Conservation (phyloP, 257 asterid species). For the Primulina tabacum region DNA sequence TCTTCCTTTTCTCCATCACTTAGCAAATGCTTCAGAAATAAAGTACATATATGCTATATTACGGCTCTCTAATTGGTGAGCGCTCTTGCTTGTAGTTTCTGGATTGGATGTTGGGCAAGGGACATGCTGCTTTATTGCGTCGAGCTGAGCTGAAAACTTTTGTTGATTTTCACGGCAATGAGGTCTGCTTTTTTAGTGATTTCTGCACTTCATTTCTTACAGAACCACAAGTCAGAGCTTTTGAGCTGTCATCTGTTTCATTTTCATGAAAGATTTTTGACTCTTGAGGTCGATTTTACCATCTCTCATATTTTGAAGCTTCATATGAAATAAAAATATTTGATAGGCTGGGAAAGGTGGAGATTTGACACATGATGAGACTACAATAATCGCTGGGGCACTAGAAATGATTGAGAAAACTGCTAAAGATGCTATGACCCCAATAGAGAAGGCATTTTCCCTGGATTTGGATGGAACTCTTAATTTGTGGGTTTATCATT, state of each 20-base stretch:
- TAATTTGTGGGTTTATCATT: constrained; percentile 69
- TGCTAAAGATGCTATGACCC: constrained; percentile 98
- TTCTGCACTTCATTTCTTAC: not conserved
- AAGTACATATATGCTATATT: not conserved
- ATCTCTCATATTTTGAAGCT: constrained; percentile 5
- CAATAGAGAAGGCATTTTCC: constrained; percentile 92
- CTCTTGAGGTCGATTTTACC: constrained; percentile 2
- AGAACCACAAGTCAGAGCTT: not conserved
- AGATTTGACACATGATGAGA: constrained; percentile 96
- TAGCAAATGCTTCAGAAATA: constrained; percentile 9
- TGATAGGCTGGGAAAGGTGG: constrained; percentile 98
- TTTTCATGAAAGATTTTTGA: not conserved
- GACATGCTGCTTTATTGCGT: constrained; percentile 87
- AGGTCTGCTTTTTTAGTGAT: constrained; percentile 41
- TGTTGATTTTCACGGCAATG: constrained; percentile 95
- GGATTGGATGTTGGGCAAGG: constrained; percentile 98
- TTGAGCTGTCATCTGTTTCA: not conserved
- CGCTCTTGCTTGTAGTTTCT: constrained; percentile 54
- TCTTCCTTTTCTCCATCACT: constrained; percentile 2
- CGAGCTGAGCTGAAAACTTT: constrained; percentile 99
- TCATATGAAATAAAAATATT: constrained; percentile 20
- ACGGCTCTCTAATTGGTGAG: constrained; percentile 1
- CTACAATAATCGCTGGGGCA: constrained; percentile 97
- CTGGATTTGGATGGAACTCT: constrained; percentile 85
- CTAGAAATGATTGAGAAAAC: constrained; percentile 85